Conservation (phyloP, 2,329 filamentous ascomycete genomes). For the Fonsecaea nubica region DNA sequence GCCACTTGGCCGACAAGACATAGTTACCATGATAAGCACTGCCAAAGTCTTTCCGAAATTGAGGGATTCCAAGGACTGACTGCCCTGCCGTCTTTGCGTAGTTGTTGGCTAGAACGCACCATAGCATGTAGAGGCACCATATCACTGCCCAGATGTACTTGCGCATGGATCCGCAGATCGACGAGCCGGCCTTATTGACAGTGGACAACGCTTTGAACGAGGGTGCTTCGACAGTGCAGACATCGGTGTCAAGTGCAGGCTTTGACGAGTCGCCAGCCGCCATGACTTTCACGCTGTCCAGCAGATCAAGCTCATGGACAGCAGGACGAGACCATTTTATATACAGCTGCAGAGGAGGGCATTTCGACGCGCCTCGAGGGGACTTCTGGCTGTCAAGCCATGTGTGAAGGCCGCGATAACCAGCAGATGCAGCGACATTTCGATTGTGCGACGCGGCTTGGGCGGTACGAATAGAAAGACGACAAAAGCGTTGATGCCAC, state of each 20-base stretch:
- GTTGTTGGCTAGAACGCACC: constrained; percentile 26
- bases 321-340: not conserved
- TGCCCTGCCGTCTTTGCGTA: constrained; percentile 26
- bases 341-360: not conserved
- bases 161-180: constrained; percentile 6
- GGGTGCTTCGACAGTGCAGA: not conserved
- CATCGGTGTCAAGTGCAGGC: not conserved
- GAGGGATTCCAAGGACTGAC: constrained; percentile 66
- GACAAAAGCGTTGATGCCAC: no score
- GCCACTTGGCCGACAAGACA: constrained; percentile 59
- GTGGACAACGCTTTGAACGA: not conserved
- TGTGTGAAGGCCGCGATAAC: not conserved
- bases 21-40: constrained; percentile 53
- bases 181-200: not conserved
- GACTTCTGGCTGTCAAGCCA: not conserved
- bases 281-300: constrained; percentile 3
- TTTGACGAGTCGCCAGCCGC: not conserved
- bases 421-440: not conserved
- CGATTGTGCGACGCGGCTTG: not conserved
- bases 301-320: not conserved
- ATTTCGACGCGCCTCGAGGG: not conserved
- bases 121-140: constrained; percentile 29
- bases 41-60: constrained; percentile 63
- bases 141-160: constrained; percentile 14
- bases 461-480: no score